These are phyloP conservation scores for Micromonas commoda DNA, from an alignment of 139 green algal genomes.

Conservation along the genomic window DNA sequence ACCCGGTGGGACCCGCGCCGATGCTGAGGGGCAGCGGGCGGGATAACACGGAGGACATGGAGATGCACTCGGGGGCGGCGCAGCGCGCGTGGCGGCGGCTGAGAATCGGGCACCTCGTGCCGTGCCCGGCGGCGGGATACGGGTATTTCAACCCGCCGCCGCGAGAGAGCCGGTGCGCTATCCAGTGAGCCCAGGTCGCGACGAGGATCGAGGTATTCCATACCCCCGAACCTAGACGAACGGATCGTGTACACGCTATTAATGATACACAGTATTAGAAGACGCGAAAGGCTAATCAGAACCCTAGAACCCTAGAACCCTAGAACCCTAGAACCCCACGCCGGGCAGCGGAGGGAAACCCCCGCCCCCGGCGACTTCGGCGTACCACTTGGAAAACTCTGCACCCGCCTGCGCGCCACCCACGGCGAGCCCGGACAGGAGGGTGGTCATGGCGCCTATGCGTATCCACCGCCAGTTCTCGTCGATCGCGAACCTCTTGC, in stretches of 20 bases:
- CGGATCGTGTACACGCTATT: too few relatives aligned
- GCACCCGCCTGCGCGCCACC: not conserved
- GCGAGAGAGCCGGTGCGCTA: not conserved
- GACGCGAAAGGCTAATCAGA: too few relatives aligned
- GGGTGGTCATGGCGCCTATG: not conserved
- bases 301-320: too few relatives aligned
- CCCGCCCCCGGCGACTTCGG: not conserved
- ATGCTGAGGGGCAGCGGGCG: not conserved
- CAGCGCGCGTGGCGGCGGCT: not conserved
- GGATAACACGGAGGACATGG: slow-evolving; percentile 17
- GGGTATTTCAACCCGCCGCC: not conserved
- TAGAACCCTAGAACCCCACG: too few relatives aligned
- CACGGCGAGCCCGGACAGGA: not conserved
- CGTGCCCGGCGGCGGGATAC: not conserved
- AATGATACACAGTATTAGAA: too few relatives aligned
- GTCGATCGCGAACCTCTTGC: not conserved
- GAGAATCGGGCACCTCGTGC: not conserved
- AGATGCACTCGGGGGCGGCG: slow-evolving; percentile 1
- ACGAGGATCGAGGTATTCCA: too few relatives aligned
- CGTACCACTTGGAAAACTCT: not conserved
- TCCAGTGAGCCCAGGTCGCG: too few relatives aligned
- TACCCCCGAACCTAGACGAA: too few relatives aligned
- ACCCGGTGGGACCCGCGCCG: not conserved
- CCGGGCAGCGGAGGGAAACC: not conserved
- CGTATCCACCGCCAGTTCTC: slow-evolving; percentile 14